Conservation (phyloP, 75 land plant genomes). For the Pinus tabuliformis region DNA sequence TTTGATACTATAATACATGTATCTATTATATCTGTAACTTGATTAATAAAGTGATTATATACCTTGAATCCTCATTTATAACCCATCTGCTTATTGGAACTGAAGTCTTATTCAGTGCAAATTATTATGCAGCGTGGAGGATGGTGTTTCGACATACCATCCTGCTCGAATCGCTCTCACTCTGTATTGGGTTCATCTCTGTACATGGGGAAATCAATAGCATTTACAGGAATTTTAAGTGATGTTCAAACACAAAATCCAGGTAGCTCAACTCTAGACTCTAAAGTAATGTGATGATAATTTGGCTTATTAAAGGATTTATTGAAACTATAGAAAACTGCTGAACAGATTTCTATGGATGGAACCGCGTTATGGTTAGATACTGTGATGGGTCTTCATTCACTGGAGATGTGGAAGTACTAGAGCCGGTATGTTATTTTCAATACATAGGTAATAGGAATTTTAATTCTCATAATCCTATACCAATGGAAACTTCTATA, state of each 20-base stretch:
- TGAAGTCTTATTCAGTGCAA: neutral
- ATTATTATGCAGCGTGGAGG: conserved; percentile 26
- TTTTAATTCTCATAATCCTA: too few species aligned
- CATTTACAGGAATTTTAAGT: conserved; percentile 32
- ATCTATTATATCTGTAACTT: too few species aligned
- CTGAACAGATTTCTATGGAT: conserved; percentile 53
- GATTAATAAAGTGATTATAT: neutral
- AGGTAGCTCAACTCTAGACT: conserved; percentile 15
- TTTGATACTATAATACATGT: too few species aligned
- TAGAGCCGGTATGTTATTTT: conserved; percentile 26
- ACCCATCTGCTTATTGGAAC: neutral
- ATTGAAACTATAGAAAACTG: too few species aligned
- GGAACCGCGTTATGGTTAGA: conserved; percentile 40
- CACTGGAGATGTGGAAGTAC: conserved; percentile 49
- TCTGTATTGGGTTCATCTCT: conserved; percentile 49
- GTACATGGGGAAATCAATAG: conserved; percentile 17
- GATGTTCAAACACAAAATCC: conserved; percentile 26
- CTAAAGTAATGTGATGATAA: conserved; percentile 25
- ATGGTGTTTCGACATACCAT: conserved; percentile 23
- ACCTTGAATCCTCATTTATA: too few species aligned
- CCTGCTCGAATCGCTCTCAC: conserved; percentile 21
- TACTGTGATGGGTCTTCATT: conserved; percentile 92
- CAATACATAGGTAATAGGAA: too few species aligned
- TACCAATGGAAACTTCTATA: too few species aligned
- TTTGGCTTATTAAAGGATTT: too few species aligned